Conservation (phyloP, 306 rosid species). For the Glycine tomentella region DNA sequence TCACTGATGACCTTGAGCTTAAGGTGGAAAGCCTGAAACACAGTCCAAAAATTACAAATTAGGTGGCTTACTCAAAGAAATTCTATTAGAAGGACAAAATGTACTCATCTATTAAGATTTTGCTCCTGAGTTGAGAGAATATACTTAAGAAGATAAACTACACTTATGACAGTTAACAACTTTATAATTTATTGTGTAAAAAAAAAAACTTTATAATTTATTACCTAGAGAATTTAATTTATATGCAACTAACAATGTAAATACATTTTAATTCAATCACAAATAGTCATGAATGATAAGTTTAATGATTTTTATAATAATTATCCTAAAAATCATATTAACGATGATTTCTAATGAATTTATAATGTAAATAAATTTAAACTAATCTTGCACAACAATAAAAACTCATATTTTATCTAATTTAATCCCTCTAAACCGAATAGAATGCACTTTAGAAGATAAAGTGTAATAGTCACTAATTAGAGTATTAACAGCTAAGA, state of each 20-base stretch:
- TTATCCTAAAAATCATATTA: background rate
- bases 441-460: no score
- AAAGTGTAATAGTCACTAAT: background rate
- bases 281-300: background rate
- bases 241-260: background rate
- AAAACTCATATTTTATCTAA: background rate
- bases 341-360: background rate
- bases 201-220: background rate
- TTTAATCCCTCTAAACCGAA: background rate
- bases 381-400: background rate
- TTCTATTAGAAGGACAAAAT: background rate
- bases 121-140: background rate
- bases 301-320: background rate
- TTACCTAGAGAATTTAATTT: background rate
- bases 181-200: background rate
- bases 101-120: background rate
- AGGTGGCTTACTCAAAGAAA: slow-evolving; percentile 15
- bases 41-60: slow-evolving; percentile 26
- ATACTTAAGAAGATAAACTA: background rate
- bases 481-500: background rate
- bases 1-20: slow-evolving; percentile 55
- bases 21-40: slow-evolving; percentile 53
- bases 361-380: background rate
- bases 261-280: background rate
- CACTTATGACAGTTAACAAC: background rate